Base-by-base conservation (phyloP, 2,329 filamentous ascomycete genomes). In the Aspergillus chevalieri region DNA sequence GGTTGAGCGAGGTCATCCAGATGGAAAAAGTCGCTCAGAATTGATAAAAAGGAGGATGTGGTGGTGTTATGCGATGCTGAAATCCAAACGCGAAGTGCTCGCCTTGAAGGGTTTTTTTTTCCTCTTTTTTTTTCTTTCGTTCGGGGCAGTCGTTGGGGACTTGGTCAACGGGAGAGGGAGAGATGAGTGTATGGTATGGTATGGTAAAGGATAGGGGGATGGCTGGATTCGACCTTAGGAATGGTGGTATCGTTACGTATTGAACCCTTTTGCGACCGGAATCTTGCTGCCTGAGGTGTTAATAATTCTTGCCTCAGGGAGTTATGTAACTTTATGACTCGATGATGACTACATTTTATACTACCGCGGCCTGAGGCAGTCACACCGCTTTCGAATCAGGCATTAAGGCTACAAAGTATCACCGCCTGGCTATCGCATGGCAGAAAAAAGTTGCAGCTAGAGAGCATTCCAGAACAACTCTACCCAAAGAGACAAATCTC, bases 1-100 rank as follows among this genome's bases (percentile, higher is more conserved):
- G 54, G 59, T 62, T 65, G 65, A 68, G 62, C 63, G 61, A 65
- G 65, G 64, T 65, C 70, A 69, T 70, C 63, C 66, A 72, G 69
- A 66, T 62, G 58, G 61, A 65, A 67, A 67, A 67, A 71, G 68
- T 72, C 68, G 68, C 66, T 72, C 63, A 57, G 54, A 71, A 67
- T 53, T 54, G 71, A 75, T 74, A 67, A 56, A 70, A 71, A 59
- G 53, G 69, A 64, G 60, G 64, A 59, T 52, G 67, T 68, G 62
- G 64, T 59, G 67, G 61, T 64, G 66, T 64, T 63, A 65, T 63
- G 59, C 57, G 67, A 69, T 65, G 60, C 52, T 56, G 54, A 61
- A 59, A 53, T 59, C 53, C 54, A 57, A 59, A 64, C 60, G 62
- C 58, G 56, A 60, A 54, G 56, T 61, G 52, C 58, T 49, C 52